phyloP scores from a whole-genome alignment of 23 red algal genomes.

The Gracilaria caudata region DNA sequence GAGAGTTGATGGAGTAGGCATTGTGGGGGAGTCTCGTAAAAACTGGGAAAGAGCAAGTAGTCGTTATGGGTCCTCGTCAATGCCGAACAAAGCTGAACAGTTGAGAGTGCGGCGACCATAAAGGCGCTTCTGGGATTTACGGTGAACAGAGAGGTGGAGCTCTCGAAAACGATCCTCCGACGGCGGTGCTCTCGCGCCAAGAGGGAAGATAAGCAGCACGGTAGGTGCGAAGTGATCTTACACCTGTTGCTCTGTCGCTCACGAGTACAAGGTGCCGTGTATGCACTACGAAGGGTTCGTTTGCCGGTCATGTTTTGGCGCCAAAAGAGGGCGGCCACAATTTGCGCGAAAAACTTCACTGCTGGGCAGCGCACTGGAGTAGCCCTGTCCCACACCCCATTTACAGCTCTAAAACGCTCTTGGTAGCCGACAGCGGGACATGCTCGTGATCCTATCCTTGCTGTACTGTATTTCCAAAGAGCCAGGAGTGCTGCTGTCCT shows the following conservation, averaged over 20 bases:
- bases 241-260: conserved; percentile 8
- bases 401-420: neutral
- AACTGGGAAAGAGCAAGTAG: neutral
- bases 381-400: neutral
- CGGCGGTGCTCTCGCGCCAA: neutral
- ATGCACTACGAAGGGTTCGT: neutral
- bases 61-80: neutral
- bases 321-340: conserved; percentile 10
- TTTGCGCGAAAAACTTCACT: neutral
- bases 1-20: conserved; percentile 37
- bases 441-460: neutral
- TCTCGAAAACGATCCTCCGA: neutral
- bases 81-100: neutral
- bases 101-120: neutral
- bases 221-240: neutral
- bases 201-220: neutral
- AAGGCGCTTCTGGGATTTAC: neutral
- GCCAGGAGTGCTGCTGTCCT: too few species aligned
- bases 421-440: neutral
- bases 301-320: conserved; percentile 20
- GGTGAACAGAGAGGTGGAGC: neutral
- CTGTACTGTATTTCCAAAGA: neutral
- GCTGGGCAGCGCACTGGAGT: too few species aligned
- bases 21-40: neutral
- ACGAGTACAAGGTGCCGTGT: neutral